These are phyloP conservation scores for Skeletonema tropicum DNA, from an alignment of 108 stramenopile genomes.

Conservation along the genomic window DNA sequence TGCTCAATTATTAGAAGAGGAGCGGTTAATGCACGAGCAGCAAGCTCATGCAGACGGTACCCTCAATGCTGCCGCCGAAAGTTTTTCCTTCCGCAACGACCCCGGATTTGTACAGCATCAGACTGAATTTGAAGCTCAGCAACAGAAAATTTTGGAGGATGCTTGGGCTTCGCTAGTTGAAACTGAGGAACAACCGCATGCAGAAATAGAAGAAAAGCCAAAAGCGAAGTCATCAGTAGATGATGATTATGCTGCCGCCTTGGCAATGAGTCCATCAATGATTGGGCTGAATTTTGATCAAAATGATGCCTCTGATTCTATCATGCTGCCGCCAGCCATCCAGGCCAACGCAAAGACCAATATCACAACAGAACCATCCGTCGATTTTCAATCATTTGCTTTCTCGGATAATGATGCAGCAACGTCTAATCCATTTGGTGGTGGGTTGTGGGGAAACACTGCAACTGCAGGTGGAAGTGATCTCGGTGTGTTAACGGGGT, in stretches of 20 bases:
- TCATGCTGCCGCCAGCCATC: conserved; percentile 64
- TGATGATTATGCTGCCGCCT: conserved; percentile 69
- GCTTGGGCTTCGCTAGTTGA: conserved; percentile 66
- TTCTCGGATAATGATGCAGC: conserved; percentile 23
- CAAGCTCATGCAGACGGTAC: background rate
- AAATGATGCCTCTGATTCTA: conserved; percentile 64
- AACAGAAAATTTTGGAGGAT: conserved; percentile 49
- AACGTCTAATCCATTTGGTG: conserved; percentile 58
- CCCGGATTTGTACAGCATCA: conserved; percentile 43
- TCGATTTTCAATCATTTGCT: conserved; percentile 55
- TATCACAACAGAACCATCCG: conserved; percentile 24
- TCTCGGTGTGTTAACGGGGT: conserved; percentile 31
- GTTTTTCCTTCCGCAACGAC: conserved; percentile 42
- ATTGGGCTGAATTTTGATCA: conserved; percentile 86
- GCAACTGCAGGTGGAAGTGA: conserved; percentile 43
- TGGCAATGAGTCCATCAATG: conserved; percentile 72
- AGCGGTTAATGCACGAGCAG: conserved; percentile 9
- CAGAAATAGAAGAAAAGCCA: conserved; percentile 13
- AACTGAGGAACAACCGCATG: conserved; percentile 68
- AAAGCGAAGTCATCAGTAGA: conserved; percentile 47
- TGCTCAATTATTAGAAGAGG: conserved; percentile 50
- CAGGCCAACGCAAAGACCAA: conserved; percentile 18
- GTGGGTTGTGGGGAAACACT: conserved; percentile 69
- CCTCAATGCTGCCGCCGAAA: conserved; percentile 16
- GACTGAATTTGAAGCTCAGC: conserved; percentile 48